Conservation (phyloP, 208 protist species). For the Wallacemonas rigidus region DNA sequence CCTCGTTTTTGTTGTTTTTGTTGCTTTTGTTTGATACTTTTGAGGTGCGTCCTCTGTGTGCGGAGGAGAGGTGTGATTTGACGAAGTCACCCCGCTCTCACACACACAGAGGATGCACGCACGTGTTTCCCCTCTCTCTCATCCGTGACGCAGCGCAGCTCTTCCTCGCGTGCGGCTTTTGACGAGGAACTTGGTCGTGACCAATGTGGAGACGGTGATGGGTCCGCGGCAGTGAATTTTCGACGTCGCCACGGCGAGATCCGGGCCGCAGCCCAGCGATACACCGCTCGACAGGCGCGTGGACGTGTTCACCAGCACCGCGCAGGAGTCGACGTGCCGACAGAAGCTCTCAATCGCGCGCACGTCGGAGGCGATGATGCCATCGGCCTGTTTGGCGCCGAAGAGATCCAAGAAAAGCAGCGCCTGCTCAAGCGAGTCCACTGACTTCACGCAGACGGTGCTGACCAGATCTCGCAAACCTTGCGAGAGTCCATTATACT, state of each 20-base stretch:
- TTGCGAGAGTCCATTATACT: constrained; percentile 47
- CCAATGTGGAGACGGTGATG: constrained; percentile 43
- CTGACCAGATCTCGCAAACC: constrained; percentile 34
- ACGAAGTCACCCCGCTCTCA: too few relatives aligned
- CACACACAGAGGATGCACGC: too few relatives aligned
- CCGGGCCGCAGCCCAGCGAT: constrained; percentile 49
- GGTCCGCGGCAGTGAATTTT: constrained; percentile 58
- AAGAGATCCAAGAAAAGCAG: constrained; percentile 63
- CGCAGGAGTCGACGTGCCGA: constrained; percentile 42
- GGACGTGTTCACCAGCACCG: constrained; percentile 61
- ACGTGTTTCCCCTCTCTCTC: neutral
- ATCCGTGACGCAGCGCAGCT: constrained; percentile 31
- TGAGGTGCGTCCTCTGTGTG: too few relatives aligned
- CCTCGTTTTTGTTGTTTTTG: too few relatives aligned
- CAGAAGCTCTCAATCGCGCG: constrained; percentile 40
- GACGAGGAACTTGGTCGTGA: constrained; percentile 50
- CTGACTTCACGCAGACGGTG: constrained; percentile 51
- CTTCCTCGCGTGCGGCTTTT: constrained; percentile 24
- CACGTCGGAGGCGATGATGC: constrained; percentile 50
- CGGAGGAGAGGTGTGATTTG: too few relatives aligned
- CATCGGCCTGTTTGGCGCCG: constrained; percentile 59
- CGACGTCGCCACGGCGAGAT: constrained; percentile 57
- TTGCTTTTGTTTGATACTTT: too few relatives aligned
- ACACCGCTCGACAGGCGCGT: constrained; percentile 54
- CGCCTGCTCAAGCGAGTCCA: constrained; percentile 43